These are phyloP conservation scores for Sarcodon aspratus DNA, from an alignment of 768 basidiomycete species.

Conservation along the genomic window DNA sequence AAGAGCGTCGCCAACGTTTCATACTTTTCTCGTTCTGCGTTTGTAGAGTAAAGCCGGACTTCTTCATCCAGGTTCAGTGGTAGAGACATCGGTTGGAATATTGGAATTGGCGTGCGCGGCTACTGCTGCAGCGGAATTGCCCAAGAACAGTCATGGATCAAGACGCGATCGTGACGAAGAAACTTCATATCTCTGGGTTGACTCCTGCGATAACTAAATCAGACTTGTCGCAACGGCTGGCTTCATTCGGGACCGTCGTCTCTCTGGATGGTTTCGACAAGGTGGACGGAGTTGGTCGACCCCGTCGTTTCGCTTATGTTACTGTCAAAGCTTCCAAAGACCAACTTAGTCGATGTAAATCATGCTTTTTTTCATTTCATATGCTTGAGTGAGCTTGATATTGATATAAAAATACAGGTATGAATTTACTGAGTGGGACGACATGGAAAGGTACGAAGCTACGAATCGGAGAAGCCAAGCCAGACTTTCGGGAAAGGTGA, in stretches of 20 bases:
- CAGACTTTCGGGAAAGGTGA: conserved; percentile 57
- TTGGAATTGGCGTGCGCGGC: background rate
- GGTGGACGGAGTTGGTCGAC: conserved; percentile 51
- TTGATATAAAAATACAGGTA: conserved; percentile 28
- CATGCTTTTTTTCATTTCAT: background rate
- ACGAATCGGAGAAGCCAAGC: conserved; percentile 75
- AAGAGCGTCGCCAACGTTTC: conserved; percentile 85
- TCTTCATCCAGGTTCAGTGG: conserved; percentile 77
- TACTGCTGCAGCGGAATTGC: background rate
- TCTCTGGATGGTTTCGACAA: conserved; percentile 60
- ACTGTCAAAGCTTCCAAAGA: conserved; percentile 54
- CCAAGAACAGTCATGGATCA: background rate
- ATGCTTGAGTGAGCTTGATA: background rate
- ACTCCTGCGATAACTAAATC: conserved; percentile 48
- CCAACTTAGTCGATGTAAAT: conserved; percentile 56
- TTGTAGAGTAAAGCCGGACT: conserved; percentile 76
- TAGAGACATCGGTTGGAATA: conserved; percentile 19
- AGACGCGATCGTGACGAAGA: conserved; percentile 29
- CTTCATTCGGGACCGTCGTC: conserved; percentile 57
- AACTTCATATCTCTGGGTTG: conserved; percentile 67
- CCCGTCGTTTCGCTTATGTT: conserved; percentile 62
- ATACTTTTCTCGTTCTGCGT: conserved; percentile 81
- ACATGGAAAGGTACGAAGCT: conserved; percentile 86
- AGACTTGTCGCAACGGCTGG: conserved; percentile 48
- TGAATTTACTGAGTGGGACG: conserved; percentile 67